phyloP scores from a whole-genome alignment of 2,329 filamentous ascomycete species.

The Diaporthe australafricana region DNA sequence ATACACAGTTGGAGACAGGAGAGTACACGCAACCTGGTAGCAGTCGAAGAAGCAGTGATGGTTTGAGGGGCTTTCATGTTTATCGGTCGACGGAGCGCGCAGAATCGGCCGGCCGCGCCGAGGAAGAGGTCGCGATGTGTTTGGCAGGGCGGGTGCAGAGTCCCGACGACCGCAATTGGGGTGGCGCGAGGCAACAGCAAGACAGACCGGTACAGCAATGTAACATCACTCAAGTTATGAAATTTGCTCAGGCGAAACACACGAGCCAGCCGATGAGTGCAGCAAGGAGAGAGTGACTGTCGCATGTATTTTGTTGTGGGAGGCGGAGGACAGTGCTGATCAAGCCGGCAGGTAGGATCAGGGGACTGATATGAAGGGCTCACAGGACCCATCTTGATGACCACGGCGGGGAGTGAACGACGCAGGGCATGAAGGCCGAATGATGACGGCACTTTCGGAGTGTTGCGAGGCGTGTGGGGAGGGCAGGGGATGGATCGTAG shows the following conservation, averaged over 20 bases:
- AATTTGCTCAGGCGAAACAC: not conserved
- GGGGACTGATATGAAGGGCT: too few species aligned
- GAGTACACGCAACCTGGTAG: constrained; percentile 33
- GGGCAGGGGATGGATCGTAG: not conserved
- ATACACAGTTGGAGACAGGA: constrained; percentile 9
- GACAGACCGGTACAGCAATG: constrained; percentile 37
- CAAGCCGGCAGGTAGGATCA: too few species aligned
- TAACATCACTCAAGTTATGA: constrained; percentile 32
- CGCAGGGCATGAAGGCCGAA: too few species aligned
- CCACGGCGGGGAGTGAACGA: too few species aligned
- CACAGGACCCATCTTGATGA: too few species aligned
- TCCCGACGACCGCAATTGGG: not conserved
- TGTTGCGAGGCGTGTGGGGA: not conserved
- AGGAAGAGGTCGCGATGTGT: constrained; percentile 3
- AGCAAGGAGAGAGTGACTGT: not conserved
- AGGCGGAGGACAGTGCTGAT: not conserved
- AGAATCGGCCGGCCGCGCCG: not conserved
- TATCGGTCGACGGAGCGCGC: constrained; percentile 21
- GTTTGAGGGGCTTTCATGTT: constrained; percentile 18
- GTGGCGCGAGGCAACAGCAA: constrained; percentile 33
- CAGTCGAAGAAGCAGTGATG: constrained; percentile 9
- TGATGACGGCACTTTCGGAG: too few species aligned
- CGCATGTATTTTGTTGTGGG: not conserved
- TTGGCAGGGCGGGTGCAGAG: constrained; percentile 1
- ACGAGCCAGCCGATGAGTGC: not conserved